Conservation (phyloP, 169 alveolate species). For the Ichthyophthirius multifiliis region DNA sequence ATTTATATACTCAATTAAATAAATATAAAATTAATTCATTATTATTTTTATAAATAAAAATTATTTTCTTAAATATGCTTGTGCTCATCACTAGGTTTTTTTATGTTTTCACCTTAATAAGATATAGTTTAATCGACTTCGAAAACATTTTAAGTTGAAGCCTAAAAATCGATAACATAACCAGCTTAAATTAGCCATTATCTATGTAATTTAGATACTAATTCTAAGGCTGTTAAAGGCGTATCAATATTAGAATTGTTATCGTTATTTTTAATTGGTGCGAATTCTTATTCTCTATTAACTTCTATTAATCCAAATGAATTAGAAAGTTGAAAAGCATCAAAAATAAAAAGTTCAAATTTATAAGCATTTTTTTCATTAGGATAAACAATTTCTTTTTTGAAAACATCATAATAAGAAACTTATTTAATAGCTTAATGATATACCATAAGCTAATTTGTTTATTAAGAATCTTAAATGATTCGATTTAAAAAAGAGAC, state of each 20-base stretch:
- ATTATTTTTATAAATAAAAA: neutral
- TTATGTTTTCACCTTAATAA: neutral
- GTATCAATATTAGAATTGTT: conserved; percentile 47
- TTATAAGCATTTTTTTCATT: conserved; percentile 47
- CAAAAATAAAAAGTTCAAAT: conserved; percentile 59
- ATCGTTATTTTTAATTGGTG: conserved; percentile 64
- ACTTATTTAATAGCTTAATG: conserved; percentile 63
- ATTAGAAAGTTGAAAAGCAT: conserved; percentile 39
- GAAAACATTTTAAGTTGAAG: neutral
- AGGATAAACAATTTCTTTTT: conserved; percentile 30
- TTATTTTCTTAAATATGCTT: neutral
- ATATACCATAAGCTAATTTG: conserved; percentile 30
- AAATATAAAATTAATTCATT: neutral
- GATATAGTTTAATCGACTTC: neutral
- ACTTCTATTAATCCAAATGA: conserved; percentile 40
- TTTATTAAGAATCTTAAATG: conserved; percentile 21
- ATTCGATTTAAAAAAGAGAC: conserved; percentile 35
- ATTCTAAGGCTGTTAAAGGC: conserved; percentile 52
- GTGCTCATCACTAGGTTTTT: neutral
- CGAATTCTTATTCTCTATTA: conserved; percentile 60
- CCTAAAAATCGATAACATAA: neutral
- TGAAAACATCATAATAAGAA: conserved; percentile 41
- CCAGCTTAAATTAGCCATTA: conserved; percentile 46
- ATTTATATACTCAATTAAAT: neutral
- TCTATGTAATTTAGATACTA: conserved; percentile 29